phyloP scores from a whole-genome alignment of 176 grass and related monocot species.

The Leersia perrieri region DNA sequence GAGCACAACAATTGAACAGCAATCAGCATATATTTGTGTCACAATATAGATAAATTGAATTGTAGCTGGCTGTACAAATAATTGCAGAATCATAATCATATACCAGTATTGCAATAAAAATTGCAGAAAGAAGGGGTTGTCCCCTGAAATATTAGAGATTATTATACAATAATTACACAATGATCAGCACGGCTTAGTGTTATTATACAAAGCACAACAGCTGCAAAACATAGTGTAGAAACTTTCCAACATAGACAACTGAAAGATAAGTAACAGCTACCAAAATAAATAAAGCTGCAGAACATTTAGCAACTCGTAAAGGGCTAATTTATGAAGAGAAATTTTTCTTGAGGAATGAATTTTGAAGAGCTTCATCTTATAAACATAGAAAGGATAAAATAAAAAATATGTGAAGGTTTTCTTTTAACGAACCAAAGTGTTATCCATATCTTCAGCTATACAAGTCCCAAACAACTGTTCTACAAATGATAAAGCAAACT shows the following conservation, averaged over 20 bases:
- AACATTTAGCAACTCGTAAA: background rate
- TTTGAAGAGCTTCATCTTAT: background rate
- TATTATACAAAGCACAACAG: background rate
- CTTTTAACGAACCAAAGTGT: slow-evolving; percentile 55
- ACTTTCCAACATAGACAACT: background rate
- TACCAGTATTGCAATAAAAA: background rate
- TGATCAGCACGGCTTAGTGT: background rate
- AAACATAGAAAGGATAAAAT: slow-evolving; percentile 19
- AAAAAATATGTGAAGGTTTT: slow-evolving; percentile 1
- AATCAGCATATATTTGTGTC: background rate
- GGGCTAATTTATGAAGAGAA: slow-evolving; percentile 4
- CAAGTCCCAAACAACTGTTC: slow-evolving; percentile 71
- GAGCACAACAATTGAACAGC: background rate
- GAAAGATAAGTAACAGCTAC: slow-evolving; percentile 1
- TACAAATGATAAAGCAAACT: slow-evolving; percentile 85
- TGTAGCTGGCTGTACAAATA: background rate
- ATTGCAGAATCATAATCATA: background rate
- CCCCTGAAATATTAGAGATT: background rate
- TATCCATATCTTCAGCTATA: slow-evolving; percentile 53
- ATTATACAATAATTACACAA: background rate
- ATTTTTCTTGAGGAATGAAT: background rate
- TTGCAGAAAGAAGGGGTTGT: background rate
- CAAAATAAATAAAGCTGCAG: background rate
- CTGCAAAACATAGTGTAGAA: background rate
- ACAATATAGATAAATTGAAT: background rate